Evolutionary conservation across 2,329 filamentous ascomycete species (phyloP), one percentile per base, ranked within the genome.

Genomic region (Fusarium odoratissimum): DNA sequence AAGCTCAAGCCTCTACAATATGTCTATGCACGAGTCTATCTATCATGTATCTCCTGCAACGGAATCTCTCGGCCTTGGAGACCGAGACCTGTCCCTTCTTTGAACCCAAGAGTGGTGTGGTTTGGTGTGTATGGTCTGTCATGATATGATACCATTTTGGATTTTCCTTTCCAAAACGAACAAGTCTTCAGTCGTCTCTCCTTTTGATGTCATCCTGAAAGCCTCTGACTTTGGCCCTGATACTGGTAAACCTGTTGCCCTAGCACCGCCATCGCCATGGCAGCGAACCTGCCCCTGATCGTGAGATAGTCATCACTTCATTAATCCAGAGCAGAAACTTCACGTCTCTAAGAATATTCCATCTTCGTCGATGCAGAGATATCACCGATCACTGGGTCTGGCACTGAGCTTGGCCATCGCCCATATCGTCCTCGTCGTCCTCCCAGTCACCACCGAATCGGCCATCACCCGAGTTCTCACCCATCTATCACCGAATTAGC

Each of bases 381-480:
- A 28, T 33, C 41, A n/a, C 19, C 51, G 44, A 78, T 86, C 90
- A 94, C 85, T 94, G 92, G 64, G 91, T 90, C 70, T 91, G 90
- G 78, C 93, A 95, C 81, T 95, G 93, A 33, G 92, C 86, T 64
- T 86, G 85, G 44, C 87, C 90, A 9, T 87, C 91, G 1, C 90
- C 91, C 33, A 91, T 91, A 5, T 92, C 92, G 31, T 93, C 91
- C 46, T 93, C 91, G 46, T 92, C 91, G 19, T 74, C 71, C 83
- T 92, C 91, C 88, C 92, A 93, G 17, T 89, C 90, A 67, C 86
- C 87, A 23, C 86, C 90, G 49, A 87, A 90, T 61, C 91, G 84
- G 23, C 91, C 89, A 77, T 94, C 92, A 60, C 89, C 91, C 6
- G 91, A 91, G 73, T 89, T 89, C 57, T 90, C 91, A 54, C 93